Percentiles rank a stretch among this genome's conserved stretches.
phyloP scores from a whole-genome alignment of 176 grass and related monocot genomes.

The Cenchrus fungigraminus region DNA sequence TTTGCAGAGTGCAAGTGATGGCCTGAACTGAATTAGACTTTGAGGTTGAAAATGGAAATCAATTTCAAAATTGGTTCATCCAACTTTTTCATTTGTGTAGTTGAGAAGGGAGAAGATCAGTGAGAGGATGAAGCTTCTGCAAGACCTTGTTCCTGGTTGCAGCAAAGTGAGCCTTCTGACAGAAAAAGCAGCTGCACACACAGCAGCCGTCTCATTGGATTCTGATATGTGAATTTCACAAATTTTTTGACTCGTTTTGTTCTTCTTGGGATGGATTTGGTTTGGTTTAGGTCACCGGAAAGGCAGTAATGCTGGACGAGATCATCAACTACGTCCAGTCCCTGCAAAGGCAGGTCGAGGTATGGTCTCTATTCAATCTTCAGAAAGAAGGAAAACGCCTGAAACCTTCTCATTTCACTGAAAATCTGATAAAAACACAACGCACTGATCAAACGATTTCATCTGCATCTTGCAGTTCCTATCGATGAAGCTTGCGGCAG shows the following conservation, averaged over 20 bases:
- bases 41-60: not conserved
- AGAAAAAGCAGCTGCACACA: not conserved
- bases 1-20: not conserved
- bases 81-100: conserved; percentile 19
- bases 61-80: not conserved
- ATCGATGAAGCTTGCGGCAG: conserved; percentile 56
- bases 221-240: not conserved
- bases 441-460: not conserved
- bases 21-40: not conserved
- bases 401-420: not conserved
- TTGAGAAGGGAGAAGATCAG: conserved; percentile 84
- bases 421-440: not conserved
- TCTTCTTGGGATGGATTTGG: not conserved
- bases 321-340: conserved; percentile 92
- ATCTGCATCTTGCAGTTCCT: conserved; percentile 59
- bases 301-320: conserved; percentile 87
- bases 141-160: conserved; percentile 85
- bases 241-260: not conserved
- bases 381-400: not conserved
- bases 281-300: conserved; percentile 64
- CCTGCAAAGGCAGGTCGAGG: conserved; percentile 76
- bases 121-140: conserved; percentile 83
- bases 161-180: conserved; percentile 51
- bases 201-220: not conserved
- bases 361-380: conserved; percentile 25